Conservation (phyloP, 176 grass and related monocot genomes). For the Themeda triandra region DNA sequence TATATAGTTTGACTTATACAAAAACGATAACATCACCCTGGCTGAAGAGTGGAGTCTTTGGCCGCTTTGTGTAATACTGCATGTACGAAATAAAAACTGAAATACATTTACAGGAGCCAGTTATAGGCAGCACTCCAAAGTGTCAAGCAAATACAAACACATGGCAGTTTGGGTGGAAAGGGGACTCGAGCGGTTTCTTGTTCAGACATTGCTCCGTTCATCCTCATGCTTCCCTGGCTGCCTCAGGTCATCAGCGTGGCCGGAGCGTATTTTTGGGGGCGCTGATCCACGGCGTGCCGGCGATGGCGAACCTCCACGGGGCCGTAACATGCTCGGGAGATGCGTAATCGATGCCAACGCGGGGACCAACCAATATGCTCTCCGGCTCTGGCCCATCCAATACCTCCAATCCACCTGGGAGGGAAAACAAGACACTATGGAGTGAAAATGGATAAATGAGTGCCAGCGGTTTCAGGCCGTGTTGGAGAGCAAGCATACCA, state of each 20-base stretch:
- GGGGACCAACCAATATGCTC: slow-evolving; percentile 71
- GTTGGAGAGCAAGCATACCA: slow-evolving; percentile 32
- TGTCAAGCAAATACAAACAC: neutral
- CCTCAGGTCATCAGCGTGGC: neutral
- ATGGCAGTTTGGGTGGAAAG: neutral
- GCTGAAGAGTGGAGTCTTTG: neutral
- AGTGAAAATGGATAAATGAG: neutral
- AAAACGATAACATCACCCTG: no score
- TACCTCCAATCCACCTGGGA: slow-evolving; percentile 73
- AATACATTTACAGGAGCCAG: neutral
- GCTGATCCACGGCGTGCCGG: slow-evolving; percentile 78
- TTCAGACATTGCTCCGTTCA: neutral
- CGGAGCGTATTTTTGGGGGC: slow-evolving; percentile 74
- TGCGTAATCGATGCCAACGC: slow-evolving; percentile 81
- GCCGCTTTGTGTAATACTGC: neutral
- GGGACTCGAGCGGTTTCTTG: neutral
- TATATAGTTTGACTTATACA: no score
- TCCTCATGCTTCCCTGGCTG: neutral
- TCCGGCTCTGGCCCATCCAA: slow-evolving; percentile 70
- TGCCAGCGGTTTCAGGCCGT: neutral
- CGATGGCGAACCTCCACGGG: slow-evolving; percentile 77
- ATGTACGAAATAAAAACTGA: neutral
- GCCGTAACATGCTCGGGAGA: slow-evolving; percentile 61
- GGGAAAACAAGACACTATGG: neutral
- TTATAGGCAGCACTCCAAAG: neutral